phyloP scores from a whole-genome alignment of 495 filamentous ascomycete species.

The Cercophora scortea region DNA sequence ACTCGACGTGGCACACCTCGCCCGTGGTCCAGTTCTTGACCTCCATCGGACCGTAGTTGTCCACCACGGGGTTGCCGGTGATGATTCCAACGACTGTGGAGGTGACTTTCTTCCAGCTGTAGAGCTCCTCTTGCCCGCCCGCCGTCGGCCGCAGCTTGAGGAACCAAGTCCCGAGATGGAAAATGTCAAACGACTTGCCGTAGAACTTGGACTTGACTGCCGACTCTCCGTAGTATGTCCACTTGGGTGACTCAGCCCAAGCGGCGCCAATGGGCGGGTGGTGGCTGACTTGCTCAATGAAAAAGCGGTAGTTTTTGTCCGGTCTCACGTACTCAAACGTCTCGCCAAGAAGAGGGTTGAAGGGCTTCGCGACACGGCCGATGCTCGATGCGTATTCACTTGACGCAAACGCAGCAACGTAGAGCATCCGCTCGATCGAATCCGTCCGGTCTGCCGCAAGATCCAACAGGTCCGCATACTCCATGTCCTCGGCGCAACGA shows the following conservation, averaged over 20 bases:
- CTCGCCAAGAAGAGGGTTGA: conserved; percentile 92
- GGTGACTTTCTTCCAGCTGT: conserved; percentile 98
- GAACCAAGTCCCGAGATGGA: conserved; percentile 96
- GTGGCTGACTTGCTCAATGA: conserved; percentile 97
- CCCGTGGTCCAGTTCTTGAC: conserved; percentile 95
- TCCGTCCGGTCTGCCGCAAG: conserved; percentile 78
- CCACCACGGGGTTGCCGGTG: conserved; percentile 91
- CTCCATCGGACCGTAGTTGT: conserved; percentile 97
- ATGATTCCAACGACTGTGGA: conserved; percentile 98
- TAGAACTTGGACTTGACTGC: conserved; percentile 98
- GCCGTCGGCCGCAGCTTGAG: conserved; percentile 71
- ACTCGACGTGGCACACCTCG: conserved; percentile 82
- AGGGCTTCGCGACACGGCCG: conserved; percentile 92
- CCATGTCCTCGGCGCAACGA: conserved; percentile 93
- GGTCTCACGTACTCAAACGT: conserved; percentile 95
- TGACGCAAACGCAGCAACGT: conserved; percentile 90
- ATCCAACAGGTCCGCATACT: conserved; percentile 90
- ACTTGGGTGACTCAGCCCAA: conserved; percentile 84
- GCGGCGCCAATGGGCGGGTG: conserved; percentile 94
- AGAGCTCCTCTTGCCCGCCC: conserved; percentile 75
- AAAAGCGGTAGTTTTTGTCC: conserved; percentile 95
- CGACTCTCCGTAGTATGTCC: conserved; percentile 97
- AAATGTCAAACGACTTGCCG: conserved; percentile 94
- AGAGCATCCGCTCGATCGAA: conserved; percentile 88
- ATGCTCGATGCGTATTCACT: conserved; percentile 97